These are phyloP conservation scores for Colletotrichum sp. DNA, from an alignment of 2,329 filamentous ascomycete genomes.

Conservation along the genomic window DNA sequence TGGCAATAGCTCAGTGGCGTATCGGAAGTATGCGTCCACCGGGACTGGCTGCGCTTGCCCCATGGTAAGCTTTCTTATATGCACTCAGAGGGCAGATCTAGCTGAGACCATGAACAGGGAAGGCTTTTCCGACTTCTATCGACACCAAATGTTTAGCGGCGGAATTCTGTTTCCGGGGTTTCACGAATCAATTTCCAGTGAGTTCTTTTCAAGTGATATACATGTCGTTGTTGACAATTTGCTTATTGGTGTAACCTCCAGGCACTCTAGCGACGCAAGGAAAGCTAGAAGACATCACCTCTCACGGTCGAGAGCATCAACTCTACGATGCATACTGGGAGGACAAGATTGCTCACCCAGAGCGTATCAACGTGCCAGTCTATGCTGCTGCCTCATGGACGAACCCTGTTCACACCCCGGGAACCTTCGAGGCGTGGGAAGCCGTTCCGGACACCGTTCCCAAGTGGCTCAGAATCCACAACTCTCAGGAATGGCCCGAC, in stretches of 20 bases:
- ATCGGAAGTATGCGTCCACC: neutral
- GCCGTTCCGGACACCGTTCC: neutral
- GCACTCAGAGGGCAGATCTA: neutral
- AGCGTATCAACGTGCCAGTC: neutral
- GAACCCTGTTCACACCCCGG: neutral
- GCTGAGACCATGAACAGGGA: neutral
- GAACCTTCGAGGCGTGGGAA: neutral
- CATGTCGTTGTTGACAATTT: fast-evolving
- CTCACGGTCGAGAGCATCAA: neutral
- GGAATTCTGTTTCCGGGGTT: neutral
- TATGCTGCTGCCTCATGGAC: neutral
- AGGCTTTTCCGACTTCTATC: neutral
- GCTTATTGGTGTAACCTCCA: fast-evolving
- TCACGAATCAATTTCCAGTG: neutral
- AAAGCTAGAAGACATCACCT: neutral
- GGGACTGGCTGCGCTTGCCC: neutral
- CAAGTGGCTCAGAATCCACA: neutral
- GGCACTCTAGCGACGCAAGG: neutral
- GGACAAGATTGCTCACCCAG: neutral
- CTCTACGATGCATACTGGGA: neutral
- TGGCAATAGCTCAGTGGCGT: neutral
- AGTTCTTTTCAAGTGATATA: neutral
- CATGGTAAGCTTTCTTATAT: neutral
- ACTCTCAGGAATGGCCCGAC: neutral
- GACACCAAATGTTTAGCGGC: neutral